phyloP scores from a whole-genome alignment of 345 rosid genomes.

The Rhizophora mangle region DNA sequence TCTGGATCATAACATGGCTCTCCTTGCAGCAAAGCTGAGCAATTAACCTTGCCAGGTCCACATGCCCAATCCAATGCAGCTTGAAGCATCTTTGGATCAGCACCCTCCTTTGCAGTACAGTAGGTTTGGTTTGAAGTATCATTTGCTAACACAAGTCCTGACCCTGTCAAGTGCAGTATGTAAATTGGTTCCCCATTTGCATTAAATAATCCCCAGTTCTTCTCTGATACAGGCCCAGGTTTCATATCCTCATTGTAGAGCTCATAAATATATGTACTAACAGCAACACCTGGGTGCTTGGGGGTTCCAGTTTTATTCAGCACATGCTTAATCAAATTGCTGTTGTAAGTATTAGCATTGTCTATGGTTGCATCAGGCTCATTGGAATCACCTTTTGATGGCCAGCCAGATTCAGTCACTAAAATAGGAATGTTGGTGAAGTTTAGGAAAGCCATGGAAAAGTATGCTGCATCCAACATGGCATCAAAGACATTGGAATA shows the following conservation, averaged over 20 bases:
- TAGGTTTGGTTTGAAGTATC: conserved; percentile 93
- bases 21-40: conserved; percentile 75
- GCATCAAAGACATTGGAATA: conserved; percentile 97
- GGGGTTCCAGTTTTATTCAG: conserved; percentile 92
- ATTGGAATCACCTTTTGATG: conserved; percentile 74
- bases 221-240: conserved; percentile 72
- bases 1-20: conserved; percentile 84
- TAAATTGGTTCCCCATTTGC: conserved; percentile 73
- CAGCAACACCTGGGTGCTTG: conserved; percentile 74
- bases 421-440: conserved; percentile 76
- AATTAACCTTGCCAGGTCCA: conserved; percentile 93
- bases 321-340: conserved; percentile 86
- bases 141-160: conserved; percentile 57
- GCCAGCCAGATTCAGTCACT: conserved; percentile 96
- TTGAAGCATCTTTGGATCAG: conserved; percentile 89
- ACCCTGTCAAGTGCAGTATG: conserved; percentile 65
- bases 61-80: conserved; percentile 99
- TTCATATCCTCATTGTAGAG: conserved; percentile 88
- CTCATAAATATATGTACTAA: conserved; percentile 86
- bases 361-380: conserved; percentile 79
- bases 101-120: conserved; percentile 69
- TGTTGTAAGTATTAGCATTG: conserved; percentile 90
- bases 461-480: conserved; percentile 82
- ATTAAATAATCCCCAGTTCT: conserved; percentile 91
- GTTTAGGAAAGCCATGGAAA: conserved; percentile 79